Conservation (phyloP, 768 basidiomycete genomes). For the Boletus reticuloceps region DNA sequence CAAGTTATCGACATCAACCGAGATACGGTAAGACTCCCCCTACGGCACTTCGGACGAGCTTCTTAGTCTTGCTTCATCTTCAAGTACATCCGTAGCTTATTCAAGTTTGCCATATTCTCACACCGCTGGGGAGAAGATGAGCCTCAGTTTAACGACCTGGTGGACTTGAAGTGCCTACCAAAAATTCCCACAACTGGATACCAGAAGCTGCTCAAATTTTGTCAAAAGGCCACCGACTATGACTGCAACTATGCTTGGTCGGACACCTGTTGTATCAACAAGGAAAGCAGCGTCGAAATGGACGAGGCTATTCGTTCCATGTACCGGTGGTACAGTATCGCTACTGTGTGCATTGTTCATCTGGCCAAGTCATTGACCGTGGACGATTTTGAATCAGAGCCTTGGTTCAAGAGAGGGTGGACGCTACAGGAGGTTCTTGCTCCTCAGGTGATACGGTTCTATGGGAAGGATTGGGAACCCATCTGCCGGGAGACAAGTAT, state of each 20-base stretch:
- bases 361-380: conserved; percentile 10
- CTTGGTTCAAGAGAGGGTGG: conserved; percentile 26
- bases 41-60: not conserved
- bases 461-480: conserved; percentile 18
- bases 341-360: conserved; percentile 24
- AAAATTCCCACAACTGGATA: conserved; percentile 11
- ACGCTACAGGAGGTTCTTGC: conserved; percentile 17
- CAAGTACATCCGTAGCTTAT: conserved; percentile 9
- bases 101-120: conserved; percentile 20
- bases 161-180: not conserved
- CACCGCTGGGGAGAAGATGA: conserved; percentile 23
- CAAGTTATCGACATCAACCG: not conserved
- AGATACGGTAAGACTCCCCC: conserved; percentile 1
- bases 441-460: conserved; percentile 17
- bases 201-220: conserved; percentile 16
- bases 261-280: conserved; percentile 24
- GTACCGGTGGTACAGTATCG: conserved; percentile 27
- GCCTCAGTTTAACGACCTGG: conserved; percentile 16
- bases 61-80: not conserved
- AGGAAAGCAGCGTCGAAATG: conserved; percentile 29
- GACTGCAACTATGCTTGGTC: conserved; percentile 23
- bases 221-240: conserved; percentile 16
- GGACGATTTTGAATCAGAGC: conserved; percentile 10
- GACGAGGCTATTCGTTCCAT: conserved; percentile 30
- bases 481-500: not conserved